Evolutionary conservation across 495 filamentous ascomycete genomes (phyloP).

Genomic region (Penicillium arizonense): DNA sequence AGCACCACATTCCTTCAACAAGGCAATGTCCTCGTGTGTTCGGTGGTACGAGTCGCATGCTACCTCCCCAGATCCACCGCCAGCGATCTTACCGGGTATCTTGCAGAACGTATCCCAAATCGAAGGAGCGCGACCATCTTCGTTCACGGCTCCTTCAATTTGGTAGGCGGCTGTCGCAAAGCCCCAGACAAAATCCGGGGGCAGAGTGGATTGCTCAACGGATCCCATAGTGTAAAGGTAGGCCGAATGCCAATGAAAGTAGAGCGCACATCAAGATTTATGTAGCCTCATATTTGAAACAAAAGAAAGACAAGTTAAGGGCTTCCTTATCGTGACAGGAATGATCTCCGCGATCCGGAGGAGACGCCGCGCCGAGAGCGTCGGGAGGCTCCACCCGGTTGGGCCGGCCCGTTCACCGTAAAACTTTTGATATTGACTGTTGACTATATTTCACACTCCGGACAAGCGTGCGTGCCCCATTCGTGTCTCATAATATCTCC

Average conservation of each 20-base stretch:
- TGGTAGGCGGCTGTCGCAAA: slow-evolving; percentile 83
- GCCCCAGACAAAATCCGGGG: slow-evolving; percentile 77
- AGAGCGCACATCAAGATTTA: slow-evolving; percentile 3
- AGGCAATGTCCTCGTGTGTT: slow-evolving; percentile 68
- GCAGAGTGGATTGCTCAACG: slow-evolving; percentile 44
- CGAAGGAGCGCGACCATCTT: slow-evolving; percentile 68
- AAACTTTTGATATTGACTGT: background rate
- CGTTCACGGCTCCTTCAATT: slow-evolving; percentile 66
- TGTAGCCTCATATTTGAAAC: slow-evolving; percentile 8
- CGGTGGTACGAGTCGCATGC: slow-evolving; percentile 78
- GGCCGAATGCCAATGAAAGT: slow-evolving; percentile 38
- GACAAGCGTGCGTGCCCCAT: slow-evolving; percentile 23
- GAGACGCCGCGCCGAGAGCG: slow-evolving; percentile 27
- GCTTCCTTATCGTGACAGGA: slow-evolving; percentile 31
- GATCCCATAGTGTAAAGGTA: slow-evolving; percentile 31
- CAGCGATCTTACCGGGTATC: slow-evolving; percentile 72
- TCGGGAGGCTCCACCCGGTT: slow-evolving; percentile 23
- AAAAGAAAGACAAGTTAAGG: background rate
- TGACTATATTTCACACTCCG: slow-evolving; percentile 9
- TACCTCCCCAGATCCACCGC: slow-evolving; percentile 63
- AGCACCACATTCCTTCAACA: slow-evolving; percentile 64
- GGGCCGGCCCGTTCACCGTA: slow-evolving; percentile 31
- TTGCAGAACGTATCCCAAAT: slow-evolving; percentile 79
- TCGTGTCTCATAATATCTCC: slow-evolving; percentile 52
- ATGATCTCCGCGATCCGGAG: slow-evolving; percentile 63